A percentile compares a stretch with the other conserved stretches of the same genome.
Evolutionary conservation across 2,329 filamentous ascomycete species (phyloP).

Genomic region (Clarireedia sp.): DNA sequence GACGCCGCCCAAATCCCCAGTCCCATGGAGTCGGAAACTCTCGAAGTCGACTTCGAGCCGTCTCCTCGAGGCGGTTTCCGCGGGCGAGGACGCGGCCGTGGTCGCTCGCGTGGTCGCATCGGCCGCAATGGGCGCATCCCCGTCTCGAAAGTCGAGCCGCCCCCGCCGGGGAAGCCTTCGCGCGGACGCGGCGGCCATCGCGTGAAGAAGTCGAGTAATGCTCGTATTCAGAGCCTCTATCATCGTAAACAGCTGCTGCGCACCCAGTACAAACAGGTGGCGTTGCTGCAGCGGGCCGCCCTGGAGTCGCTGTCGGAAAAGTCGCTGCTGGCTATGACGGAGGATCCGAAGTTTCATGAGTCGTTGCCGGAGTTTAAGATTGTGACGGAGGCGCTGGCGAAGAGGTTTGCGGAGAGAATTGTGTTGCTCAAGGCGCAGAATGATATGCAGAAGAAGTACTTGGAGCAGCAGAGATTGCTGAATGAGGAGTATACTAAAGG

Average conservation of each 20-base stretch:
- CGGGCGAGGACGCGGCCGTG: slow-evolving; percentile 21
- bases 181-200: slow-evolving; percentile 22
- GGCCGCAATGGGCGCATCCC: background rate
- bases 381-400: slow-evolving; percentile 17
- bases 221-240: slow-evolving; percentile 24
- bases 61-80: slow-evolving; percentile 14
- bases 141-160: background rate
- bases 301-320: slow-evolving; percentile 24
- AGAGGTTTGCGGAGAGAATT: slow-evolving; percentile 12
- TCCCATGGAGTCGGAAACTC: slow-evolving; percentile 1
- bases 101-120: slow-evolving; percentile 17
- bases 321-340: slow-evolving; percentile 18
- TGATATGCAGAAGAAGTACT: slow-evolving; percentile 11
- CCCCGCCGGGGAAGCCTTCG: slow-evolving; percentile 10
- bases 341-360: slow-evolving; percentile 23
- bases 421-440: slow-evolving; percentile 11
- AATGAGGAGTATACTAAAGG: slow-evolving; percentile 14
- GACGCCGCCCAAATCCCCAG: slow-evolving; percentile 3
- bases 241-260: slow-evolving; percentile 24
- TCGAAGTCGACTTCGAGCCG: slow-evolving; percentile 4
- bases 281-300: slow-evolving; percentile 19
- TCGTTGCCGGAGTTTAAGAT: slow-evolving; percentile 23
- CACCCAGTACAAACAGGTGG: slow-evolving; percentile 23
- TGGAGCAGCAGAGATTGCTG: slow-evolving; percentile 5
- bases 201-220: slow-evolving; percentile 23